A percentile compares a stretch with the other conserved stretches of the same genome.
phyloP scores from a whole-genome alignment of 768 basidiomycete genomes.

The Amanita rimosa region DNA sequence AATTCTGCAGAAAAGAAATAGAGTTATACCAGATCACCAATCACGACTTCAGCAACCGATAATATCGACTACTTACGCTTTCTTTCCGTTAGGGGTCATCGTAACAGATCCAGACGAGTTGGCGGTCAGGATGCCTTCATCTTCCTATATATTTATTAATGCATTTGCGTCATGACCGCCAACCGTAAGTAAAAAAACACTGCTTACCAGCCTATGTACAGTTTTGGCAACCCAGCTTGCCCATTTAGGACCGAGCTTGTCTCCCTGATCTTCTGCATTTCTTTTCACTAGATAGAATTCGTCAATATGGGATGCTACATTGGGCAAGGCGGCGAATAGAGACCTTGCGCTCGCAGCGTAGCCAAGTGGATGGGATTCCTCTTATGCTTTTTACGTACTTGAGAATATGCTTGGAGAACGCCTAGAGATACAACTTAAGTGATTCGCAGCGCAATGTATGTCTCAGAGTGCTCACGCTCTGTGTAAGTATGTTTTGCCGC shows the following conservation, averaged over 20 bases:
- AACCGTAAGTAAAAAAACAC: not conserved
- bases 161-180: not conserved
- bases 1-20: slow-evolving; percentile 14
- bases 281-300: slow-evolving; percentile 28
- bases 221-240: slow-evolving; percentile 34
- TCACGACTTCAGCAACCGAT: not conserved
- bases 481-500: slow-evolving; percentile 12
- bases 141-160: slow-evolving; percentile 19
- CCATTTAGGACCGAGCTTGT: slow-evolving; percentile 39
- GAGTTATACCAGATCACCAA: slow-evolving; percentile 2
- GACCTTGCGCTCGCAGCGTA: slow-evolving; percentile 35
- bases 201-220: slow-evolving; percentile 30
- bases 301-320: not conserved
- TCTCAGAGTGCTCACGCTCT: slow-evolving; percentile 12
- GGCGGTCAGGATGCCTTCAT: slow-evolving; percentile 29
- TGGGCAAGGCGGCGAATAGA: not conserved
- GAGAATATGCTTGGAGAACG: slow-evolving; percentile 33
- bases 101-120: slow-evolving; percentile 24
- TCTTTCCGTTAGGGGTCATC: slow-evolving; percentile 33
- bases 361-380: slow-evolving; percentile 33
- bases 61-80: slow-evolving; percentile 26
- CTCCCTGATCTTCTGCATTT: slow-evolving; percentile 29
- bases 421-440: slow-evolving; percentile 18
- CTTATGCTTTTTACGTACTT: slow-evolving; percentile 32
- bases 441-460: not conserved